These are phyloP conservation scores for Lithohypha guttulata DNA, from an alignment of 2,329 filamentous ascomycete species.

Conservation along the genomic window DNA sequence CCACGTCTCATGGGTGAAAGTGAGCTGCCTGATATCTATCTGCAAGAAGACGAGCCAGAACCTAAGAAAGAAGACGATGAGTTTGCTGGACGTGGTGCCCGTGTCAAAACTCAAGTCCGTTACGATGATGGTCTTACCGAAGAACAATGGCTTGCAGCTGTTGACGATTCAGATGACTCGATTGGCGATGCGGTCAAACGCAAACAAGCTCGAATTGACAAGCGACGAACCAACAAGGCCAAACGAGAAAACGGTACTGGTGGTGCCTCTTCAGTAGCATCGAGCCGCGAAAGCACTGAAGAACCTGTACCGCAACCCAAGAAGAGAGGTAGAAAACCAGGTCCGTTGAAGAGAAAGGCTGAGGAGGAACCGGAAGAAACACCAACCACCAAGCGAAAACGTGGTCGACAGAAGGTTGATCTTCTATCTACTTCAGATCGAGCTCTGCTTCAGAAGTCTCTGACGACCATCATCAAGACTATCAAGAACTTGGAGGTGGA, in stretches of 20 bases:
- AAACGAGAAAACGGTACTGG: constrained; percentile 42
- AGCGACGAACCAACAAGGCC: constrained; percentile 64
- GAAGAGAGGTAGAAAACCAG: constrained; percentile 71
- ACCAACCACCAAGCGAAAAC: constrained; percentile 66
- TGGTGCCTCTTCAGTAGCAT: constrained; percentile 65
- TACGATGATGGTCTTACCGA: constrained; percentile 97
- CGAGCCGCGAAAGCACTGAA: constrained; percentile 52
- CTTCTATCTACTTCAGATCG: constrained; percentile 60
- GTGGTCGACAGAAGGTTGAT: constrained; percentile 58
- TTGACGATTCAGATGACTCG: constrained; percentile 90
- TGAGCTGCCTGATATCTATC: constrained; percentile 88
- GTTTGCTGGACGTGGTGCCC: constrained; percentile 73
- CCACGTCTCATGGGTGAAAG: constrained; percentile 76
- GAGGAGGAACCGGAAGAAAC: constrained; percentile 62
- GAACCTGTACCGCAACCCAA: constrained; percentile 48
- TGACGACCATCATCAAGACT: constrained; percentile 65
- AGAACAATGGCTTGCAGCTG: constrained; percentile 97
- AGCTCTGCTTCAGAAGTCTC: constrained; percentile 63
- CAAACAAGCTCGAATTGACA: constrained; percentile 75
- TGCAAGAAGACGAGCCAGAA: constrained; percentile 73
- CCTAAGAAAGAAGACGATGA: constrained; percentile 65
- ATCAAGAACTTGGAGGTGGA: constrained; percentile 79
- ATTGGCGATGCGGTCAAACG: constrained; percentile 87
- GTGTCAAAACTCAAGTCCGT: constrained; percentile 85
- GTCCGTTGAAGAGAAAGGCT: constrained; percentile 76